These are phyloP conservation scores for Spinellus fusiger DNA, from an alignment of 192 early-diverging fungal species.

Conservation along the genomic window DNA sequence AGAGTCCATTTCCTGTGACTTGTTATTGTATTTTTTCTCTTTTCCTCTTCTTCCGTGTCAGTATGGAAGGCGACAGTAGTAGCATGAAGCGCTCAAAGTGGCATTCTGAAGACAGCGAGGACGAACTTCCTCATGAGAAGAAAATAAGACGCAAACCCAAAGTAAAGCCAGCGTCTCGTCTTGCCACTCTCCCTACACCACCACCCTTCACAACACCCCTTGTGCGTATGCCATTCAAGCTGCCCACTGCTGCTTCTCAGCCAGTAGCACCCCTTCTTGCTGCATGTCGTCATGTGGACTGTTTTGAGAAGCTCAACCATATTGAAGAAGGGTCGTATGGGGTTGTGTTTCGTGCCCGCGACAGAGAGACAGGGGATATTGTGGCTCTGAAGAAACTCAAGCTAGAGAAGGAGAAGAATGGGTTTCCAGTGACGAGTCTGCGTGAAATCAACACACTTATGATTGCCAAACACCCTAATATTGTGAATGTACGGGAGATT, in stretches of 20 bases:
- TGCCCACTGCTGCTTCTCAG: background rate
- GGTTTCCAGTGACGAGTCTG: constrained; percentile 74
- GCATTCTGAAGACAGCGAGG: too few relatives aligned
- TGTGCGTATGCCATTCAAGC: too few relatives aligned
- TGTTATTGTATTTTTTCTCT: too few relatives aligned
- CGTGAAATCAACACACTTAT: constrained; percentile 74
- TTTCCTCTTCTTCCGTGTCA: too few relatives aligned
- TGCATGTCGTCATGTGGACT: constrained; percentile 69
- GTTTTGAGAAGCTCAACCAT: constrained; percentile 90
- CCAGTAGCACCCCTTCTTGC: constrained; percentile 48
- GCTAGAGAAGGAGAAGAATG: constrained; percentile 55
- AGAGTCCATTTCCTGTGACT: too few relatives aligned
- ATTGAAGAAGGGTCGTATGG: constrained; percentile 98
- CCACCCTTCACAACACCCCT: too few relatives aligned
- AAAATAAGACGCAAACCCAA: too few relatives aligned
- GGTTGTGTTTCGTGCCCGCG: constrained; percentile 88
- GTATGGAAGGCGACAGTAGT: too few relatives aligned
- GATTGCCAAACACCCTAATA: constrained; percentile 75
- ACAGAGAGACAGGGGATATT: constrained; percentile 70
- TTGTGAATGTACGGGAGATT: constrained; percentile 77
- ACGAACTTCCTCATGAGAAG: too few relatives aligned
- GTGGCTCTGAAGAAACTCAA: constrained; percentile 53
- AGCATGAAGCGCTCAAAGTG: too few relatives aligned
- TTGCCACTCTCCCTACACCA: too few relatives aligned
- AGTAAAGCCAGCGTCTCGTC: too few relatives aligned